Evolutionary conservation across 2,329 filamentous ascomycete genomes (phyloP).

Genomic region (Coleophoma crateriformis): DNA sequence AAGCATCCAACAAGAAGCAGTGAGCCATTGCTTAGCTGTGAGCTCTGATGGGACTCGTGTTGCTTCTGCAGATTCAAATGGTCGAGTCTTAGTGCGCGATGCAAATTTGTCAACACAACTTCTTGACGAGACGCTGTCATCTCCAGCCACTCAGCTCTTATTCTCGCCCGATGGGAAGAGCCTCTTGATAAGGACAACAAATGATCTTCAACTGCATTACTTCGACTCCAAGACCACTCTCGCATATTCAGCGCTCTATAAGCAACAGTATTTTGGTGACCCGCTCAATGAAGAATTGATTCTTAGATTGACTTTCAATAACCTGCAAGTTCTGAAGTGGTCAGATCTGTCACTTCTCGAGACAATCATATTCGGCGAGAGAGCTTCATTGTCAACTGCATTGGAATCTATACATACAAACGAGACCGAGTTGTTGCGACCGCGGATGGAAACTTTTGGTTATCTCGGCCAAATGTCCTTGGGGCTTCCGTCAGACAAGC

Average conservation of each 20-base stretch:
- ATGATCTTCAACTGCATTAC: conserved; percentile 1
- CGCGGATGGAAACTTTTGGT: conserved; percentile 1
- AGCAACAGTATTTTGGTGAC: conserved; percentile 76
- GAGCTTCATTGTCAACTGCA: conserved; percentile 2
- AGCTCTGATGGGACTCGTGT: conserved; percentile 2
- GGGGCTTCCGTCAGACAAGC: conserved; percentile 2
- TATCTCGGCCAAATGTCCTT: conserved; percentile 3
- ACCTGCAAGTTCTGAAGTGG: conserved; percentile 2
- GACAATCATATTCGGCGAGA: neutral
- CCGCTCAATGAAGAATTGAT: conserved; percentile 55
- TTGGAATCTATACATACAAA: conserved; percentile 1
- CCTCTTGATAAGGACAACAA: conserved; percentile 3
- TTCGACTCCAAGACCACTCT: conserved; percentile 3
- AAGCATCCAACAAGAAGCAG: neutral
- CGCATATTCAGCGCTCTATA: conserved; percentile 50
- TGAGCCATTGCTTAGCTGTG: conserved; percentile 2
- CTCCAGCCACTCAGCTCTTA: conserved; percentile 1
- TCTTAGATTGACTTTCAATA: conserved; percentile 2
- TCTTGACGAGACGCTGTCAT: neutral
- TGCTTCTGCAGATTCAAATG: conserved; percentile 2
- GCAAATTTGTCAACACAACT: neutral
- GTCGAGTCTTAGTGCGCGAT: conserved; percentile 2
- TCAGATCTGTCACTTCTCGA: conserved; percentile 2
- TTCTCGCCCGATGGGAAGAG: conserved; percentile 3
- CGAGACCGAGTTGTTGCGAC: conserved; percentile 2